phyloP scores from a whole-genome alignment of 2,329 filamentous ascomycete species.

The Fusarium neocosmosporiellum region DNA sequence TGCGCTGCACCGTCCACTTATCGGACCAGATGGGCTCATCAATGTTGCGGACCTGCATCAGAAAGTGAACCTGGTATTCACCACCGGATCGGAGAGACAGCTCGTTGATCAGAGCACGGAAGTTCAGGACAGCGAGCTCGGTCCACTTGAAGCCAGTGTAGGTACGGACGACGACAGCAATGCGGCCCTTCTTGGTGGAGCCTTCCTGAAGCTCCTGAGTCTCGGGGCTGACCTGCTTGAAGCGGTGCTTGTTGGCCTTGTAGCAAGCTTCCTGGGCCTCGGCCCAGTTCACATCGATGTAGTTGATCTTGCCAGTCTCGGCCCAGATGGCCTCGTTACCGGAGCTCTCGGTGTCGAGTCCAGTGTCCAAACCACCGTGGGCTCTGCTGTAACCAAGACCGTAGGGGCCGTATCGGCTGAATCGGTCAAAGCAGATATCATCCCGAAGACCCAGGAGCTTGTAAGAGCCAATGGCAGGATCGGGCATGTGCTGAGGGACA shows the following conservation, averaged over 20 bases:
- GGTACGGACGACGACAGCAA: slow-evolving; percentile 81
- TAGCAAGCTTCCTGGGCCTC: slow-evolving; percentile 65
- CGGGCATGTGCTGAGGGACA: slow-evolving; percentile 80
- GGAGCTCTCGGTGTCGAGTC: slow-evolving; percentile 77
- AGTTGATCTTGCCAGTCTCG: slow-evolving; percentile 66
- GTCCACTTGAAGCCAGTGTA: slow-evolving; percentile 86
- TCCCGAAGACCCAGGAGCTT: slow-evolving; percentile 77
- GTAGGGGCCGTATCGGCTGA: slow-evolving; percentile 85
- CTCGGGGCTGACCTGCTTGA: slow-evolving; percentile 53
- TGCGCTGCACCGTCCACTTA: slow-evolving; percentile 75
- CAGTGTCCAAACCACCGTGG: slow-evolving; percentile 77
- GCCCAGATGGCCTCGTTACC: slow-evolving; percentile 72
- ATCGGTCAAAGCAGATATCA: slow-evolving; percentile 89
- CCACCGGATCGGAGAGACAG: slow-evolving; percentile 81
- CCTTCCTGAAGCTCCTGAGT: slow-evolving; percentile 49
- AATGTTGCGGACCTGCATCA: slow-evolving; percentile 86
- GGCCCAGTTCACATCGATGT: slow-evolving; percentile 66
- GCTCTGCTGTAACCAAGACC: slow-evolving; percentile 83
- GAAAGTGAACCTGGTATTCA: slow-evolving; percentile 85
- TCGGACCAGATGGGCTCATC: slow-evolving; percentile 86
- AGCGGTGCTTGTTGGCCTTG: slow-evolving; percentile 72
- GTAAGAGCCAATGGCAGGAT: slow-evolving; percentile 82
- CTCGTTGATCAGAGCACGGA: slow-evolving; percentile 85
- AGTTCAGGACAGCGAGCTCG: slow-evolving; percentile 79
- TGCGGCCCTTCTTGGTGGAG: slow-evolving; percentile 64